Percentiles rank a stretch among this genome's conserved stretches.
Evolutionary conservation across 2,329 filamentous ascomycete genomes (phyloP).

Genomic region (Ophiostoma ulmi): DNA sequence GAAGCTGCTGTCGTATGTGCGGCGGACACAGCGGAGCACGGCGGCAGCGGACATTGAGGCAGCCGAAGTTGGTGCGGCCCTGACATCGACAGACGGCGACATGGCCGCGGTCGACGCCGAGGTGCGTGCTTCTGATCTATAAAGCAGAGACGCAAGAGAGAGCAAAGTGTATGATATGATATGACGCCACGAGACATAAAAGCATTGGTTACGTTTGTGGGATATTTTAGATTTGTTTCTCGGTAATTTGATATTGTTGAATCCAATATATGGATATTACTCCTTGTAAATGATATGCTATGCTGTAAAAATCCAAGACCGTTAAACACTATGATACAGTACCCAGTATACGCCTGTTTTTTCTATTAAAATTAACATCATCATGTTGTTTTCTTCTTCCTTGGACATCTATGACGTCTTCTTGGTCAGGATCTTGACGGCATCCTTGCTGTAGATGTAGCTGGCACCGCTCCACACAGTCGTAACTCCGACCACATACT

Average conservation of each 20-base stretch:
- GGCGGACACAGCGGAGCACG: conserved; percentile 30
- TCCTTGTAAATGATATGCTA: not conserved
- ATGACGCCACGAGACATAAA: conserved; percentile 13
- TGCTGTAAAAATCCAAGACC: conserved; percentile 10
- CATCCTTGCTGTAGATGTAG: conserved; percentile 86
- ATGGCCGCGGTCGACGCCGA: conserved; percentile 40
- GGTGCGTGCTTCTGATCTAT: conserved; percentile 38
- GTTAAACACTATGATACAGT: conserved; percentile 15
- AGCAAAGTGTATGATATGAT: not conserved
- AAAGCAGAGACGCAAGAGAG: not conserved
- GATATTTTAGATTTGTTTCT: not conserved
- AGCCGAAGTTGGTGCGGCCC: conserved; percentile 18
- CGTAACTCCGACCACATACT: conserved; percentile 75
- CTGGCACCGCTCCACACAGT: conserved; percentile 92
- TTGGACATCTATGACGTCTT: not conserved
- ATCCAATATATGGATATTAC: not conserved
- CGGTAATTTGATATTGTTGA: not conserved
- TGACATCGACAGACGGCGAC: conserved; percentile 33
- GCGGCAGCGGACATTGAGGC: conserved; percentile 17
- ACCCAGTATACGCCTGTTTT: not conserved
- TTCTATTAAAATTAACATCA: not conserved
- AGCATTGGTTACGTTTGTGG: conserved; percentile 9
- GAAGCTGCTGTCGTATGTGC: conserved; percentile 59
- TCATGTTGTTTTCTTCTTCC: conserved; percentile 12
- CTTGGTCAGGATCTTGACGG: conserved; percentile 71